These are phyloP conservation scores for Raphanus sativus DNA, from an alignment of 345 rosid genomes.

Conservation along the genomic window DNA sequence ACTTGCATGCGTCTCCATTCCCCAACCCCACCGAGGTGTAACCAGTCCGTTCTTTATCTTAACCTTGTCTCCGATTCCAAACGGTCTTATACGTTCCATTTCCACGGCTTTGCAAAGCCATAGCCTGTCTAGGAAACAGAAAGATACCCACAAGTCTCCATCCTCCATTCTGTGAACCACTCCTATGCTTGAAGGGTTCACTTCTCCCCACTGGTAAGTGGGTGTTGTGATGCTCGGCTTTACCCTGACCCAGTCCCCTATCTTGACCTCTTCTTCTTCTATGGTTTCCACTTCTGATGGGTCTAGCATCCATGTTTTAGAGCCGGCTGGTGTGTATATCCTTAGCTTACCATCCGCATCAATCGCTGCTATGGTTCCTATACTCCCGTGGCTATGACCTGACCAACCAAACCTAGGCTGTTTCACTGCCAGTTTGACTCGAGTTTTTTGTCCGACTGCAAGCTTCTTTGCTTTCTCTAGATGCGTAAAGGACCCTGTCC, in stretches of 20 bases:
- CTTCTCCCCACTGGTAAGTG: conserved; percentile 95
- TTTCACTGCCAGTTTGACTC: conserved; percentile 72
- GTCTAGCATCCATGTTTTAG: conserved; percentile 97
- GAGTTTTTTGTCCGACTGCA: conserved; percentile 67
- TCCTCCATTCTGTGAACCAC: conserved; percentile 85
- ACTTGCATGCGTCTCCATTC: conserved; percentile 97
- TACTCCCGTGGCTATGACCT: conserved; percentile 73
- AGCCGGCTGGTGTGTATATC: conserved; percentile 85
- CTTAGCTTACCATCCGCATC: conserved; percentile 95
- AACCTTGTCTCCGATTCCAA: conserved; percentile 71
- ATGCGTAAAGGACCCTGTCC: conserved; percentile 73
- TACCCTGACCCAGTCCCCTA: conserved; percentile 93
- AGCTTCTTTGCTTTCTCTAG: conserved; percentile 71
- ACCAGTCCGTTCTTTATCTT: conserved; percentile 71
- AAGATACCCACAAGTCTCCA: conserved; percentile 76
- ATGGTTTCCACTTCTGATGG: conserved; percentile 85
- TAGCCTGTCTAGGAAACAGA: conserved; percentile 85
- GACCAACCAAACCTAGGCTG: conserved; percentile 99
- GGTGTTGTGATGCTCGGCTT: conserved; percentile 66
- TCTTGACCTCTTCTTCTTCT: conserved; percentile 72
- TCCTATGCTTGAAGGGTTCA: conserved; percentile 81
- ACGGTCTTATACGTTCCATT: conserved; percentile 76
- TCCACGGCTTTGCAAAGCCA: conserved; percentile 92
- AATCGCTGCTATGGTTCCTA: conserved; percentile 82
- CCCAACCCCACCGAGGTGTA: conserved; percentile 97